Percentiles rank a stretch among this genome's conserved stretches.
Conservation (phyloP, 768 basidiomycete genomes). For the Piloderma croceum region DNA sequence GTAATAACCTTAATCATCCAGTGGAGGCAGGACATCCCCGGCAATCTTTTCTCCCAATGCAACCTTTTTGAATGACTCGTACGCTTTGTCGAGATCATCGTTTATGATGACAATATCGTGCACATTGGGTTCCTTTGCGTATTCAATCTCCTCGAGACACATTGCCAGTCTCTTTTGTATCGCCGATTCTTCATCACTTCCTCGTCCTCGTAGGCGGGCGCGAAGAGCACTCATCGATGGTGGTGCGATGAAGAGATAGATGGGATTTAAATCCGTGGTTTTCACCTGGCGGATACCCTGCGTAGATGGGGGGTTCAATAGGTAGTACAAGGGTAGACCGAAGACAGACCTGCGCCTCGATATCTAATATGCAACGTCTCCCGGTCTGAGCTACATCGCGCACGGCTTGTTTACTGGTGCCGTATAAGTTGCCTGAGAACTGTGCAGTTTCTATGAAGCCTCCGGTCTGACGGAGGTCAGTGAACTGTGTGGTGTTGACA, state of each 20-base stretch:
- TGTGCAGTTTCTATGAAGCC: conserved; percentile 94
- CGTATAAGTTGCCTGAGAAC: conserved; percentile 89
- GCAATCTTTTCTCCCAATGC: conserved; percentile 62
- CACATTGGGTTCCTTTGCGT: conserved; percentile 65
- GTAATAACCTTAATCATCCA: conserved; percentile 49
- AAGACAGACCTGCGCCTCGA: conserved; percentile 78
- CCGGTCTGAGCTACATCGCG: conserved; percentile 60
- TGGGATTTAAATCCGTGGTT: conserved; percentile 69
- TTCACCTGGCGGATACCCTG: conserved; percentile 94
- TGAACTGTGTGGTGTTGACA: conserved; percentile 65
- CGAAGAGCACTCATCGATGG: conserved; percentile 72
- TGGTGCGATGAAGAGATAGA: conserved; percentile 90
- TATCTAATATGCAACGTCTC: conserved; percentile 87
- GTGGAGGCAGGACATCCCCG: conserved; percentile 61
- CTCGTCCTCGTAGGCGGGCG: conserved; percentile 66
- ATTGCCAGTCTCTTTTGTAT: conserved; percentile 71
- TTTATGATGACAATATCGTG: conserved; percentile 89
- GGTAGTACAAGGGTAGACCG: neutral
- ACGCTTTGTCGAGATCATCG: conserved; percentile 82
- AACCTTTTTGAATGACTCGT: conserved; percentile 66
- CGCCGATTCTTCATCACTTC: conserved; percentile 74
- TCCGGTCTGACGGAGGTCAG: conserved; percentile 54
- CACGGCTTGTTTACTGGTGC: conserved; percentile 82
- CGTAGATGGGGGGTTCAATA: conserved; percentile 3
- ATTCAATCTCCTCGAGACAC: conserved; percentile 76